Evolutionary conservation across 1,139 yeast species (phyloP), one percentile per base, ranked within the genome.

Genomic region (Kodamaea suecica): DNA sequence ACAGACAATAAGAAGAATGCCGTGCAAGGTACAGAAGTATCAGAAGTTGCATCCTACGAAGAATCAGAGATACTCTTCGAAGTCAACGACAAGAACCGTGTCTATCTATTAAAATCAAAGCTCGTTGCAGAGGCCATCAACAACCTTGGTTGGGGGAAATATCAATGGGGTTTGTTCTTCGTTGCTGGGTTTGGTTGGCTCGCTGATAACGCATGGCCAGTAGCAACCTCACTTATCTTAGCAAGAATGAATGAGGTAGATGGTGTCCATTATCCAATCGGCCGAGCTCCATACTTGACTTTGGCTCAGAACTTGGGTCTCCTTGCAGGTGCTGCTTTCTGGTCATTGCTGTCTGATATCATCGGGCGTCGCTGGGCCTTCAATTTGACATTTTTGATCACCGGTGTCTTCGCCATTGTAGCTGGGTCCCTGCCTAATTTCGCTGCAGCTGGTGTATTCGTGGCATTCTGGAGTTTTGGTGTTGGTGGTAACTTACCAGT

Each of bases 171-270:
- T 3, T 50, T 66, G n/a, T 61, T 66, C 29, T 51, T 64, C 30
- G 72, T 66, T 8, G 68, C 71, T 3, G 72, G 73, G 2, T 66
- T 66, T 42, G 72, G 73, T 1, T 67, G 73, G 73, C 50, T 65
- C 32, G 57, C 69, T 8, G 73, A 67, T 42, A 67, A 67, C 42
- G 66, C 68, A 4, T 67, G 70, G 67, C 73, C 73, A 2, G 55
- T 65, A 8, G 69, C 61, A 3, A 63, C 68, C 1, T 52, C 65
- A 17, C 57, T 66, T 37, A 60, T 68, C 11, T 43, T 66, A 27
- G 58, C 63, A 15, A 44, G 68, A 17, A 45, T 67, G 31, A 49
- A 40, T 20, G 73, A 67, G 40, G 53, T 49, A 0, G 58, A 67
- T 42, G 71, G 70, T 5, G 73, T 63, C 3, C 69, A 62, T 39